Evolutionary conservation across 257 asterid species (phyloP).

Genomic region (Cordia subcordata): DNA sequence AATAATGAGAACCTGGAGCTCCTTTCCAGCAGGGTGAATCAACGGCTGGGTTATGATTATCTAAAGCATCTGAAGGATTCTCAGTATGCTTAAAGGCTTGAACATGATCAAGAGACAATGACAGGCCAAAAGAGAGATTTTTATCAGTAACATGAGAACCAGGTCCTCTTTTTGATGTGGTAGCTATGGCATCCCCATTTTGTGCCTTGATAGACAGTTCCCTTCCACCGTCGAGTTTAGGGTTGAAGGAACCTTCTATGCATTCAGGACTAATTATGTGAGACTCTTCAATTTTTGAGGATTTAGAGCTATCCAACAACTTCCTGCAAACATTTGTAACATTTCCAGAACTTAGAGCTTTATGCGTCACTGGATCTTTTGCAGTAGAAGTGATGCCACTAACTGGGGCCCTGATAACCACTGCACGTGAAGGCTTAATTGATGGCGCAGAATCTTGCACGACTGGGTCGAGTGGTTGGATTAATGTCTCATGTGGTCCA

Average conservation of each 20-base stretch:
- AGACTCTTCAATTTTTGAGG: constrained; percentile 33
- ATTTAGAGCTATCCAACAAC: constrained; percentile 20
- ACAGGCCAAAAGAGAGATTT: constrained; percentile 25
- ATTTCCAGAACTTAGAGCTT: constrained; percentile 19
- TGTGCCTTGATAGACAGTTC: constrained; percentile 25
- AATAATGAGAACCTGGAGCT: constrained; percentile 52
- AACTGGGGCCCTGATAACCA: constrained; percentile 74
- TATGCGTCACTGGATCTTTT: constrained; percentile 12
- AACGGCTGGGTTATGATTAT: constrained; percentile 53
- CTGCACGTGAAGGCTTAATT: constrained; percentile 52
- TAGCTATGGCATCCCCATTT: constrained; percentile 21
- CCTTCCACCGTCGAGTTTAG: constrained; percentile 22
- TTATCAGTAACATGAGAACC: constrained; percentile 34
- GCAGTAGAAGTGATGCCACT: constrained; percentile 16
- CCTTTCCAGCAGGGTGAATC: constrained; percentile 99
- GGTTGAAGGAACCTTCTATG: constrained; percentile 26
- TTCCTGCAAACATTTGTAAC: constrained; percentile 25
- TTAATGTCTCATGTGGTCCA: constrained; percentile 31
- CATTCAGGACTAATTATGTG: constrained; percentile 22
- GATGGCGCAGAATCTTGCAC: constrained; percentile 35
- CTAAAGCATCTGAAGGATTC: constrained; percentile 50
- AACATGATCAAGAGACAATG: constrained; percentile 23
- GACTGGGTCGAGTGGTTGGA: constrained; percentile 28
- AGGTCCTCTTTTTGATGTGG: constrained; percentile 17
- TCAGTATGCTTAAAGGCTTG: constrained; percentile 34